Base-by-base conservation (phyloP, 2,329 filamentous ascomycete genomes). In the Endocalyx cinctus region DNA sequence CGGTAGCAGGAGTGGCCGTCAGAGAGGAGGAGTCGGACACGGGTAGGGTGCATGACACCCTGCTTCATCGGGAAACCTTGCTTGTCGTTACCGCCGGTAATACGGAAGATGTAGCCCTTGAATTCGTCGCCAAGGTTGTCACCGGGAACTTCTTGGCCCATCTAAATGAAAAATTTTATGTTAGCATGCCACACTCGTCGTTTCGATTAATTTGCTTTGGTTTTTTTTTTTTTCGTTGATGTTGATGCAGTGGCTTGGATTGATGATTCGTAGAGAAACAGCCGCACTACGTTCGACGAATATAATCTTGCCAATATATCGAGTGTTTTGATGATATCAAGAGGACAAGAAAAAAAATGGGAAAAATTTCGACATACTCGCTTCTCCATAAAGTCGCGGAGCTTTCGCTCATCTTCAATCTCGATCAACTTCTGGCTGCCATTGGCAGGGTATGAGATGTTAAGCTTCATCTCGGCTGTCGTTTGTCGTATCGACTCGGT, bases 11-110 rank as follows among this genome's bases (percentile, higher is more conserved):
- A 92, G 86, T 97, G 92, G 69, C 92, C 92, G 37, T 94, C 88
- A 66, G 84, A 66, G 64, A 98, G 87, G 62, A 98, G 85, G 55
- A 98, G 88, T 57, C 87, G 84, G 74, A 96, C 92, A 92, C 92
- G 92, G 69, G 87, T 92, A 60, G 92, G 89, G 71, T 94, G 86
- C 80, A 98, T 90, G 69, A 94, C 86, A 79, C 92, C 92, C 84
- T 98, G 94, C 88, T 98, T 98, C 92, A 98, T 98, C 59, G 92
- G 92, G 82, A 98, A 98, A 77, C 92, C 92, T 80, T 98, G 94
- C 87, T 98, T 98, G 86, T 98, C 92, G 85, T 98, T 98, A 67
- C 94, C 92, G 64, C 92, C 94, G 61, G 92, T 98, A 77, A 98
- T 97, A 68, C 82, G 84, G 84, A 98, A 88, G 77, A 98, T 83